Evolutionary conservation across 2,329 filamentous ascomycete genomes (phyloP).

Genomic region (Sporothrix pallida): DNA sequence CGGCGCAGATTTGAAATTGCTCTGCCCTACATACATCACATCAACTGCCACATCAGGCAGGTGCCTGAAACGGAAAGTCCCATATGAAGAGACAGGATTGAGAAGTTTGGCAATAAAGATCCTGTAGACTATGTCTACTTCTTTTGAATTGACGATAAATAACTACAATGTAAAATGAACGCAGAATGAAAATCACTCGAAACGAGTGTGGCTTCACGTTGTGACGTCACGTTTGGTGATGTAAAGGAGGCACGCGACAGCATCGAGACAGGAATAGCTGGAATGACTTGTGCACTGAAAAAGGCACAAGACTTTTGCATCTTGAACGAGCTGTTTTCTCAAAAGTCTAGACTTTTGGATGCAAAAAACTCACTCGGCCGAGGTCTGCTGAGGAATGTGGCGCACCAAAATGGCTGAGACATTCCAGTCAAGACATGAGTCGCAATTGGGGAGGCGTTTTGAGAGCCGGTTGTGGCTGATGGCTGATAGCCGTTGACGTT

Average conservation of each 20-base stretch:
- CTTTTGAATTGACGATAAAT: background rate
- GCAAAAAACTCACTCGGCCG: background rate
- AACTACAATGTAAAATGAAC: background rate
- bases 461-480: background rate
- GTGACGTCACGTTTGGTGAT: background rate
- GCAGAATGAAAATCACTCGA: background rate
- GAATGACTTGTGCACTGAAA: background rate
- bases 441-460: slow-evolving; percentile 1
- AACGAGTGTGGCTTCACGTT: background rate
- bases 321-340: background rate
- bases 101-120: background rate
- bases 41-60: slow-evolving; percentile 32
- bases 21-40: background rate
- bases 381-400: slow-evolving; percentile 6
- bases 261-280: no score
- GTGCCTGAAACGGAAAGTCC: slow-evolving; percentile 29
- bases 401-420: slow-evolving; percentile 2
- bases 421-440: background rate
- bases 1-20: slow-evolving; percentile 11
- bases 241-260: background rate
- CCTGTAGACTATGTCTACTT: background rate
- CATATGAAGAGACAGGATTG: background rate
- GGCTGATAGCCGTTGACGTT: background rate
- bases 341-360: background rate
- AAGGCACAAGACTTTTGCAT: background rate